Conservation (phyloP, 2,329 filamentous ascomycete genomes). For the Aureobasidium sp. region DNA sequence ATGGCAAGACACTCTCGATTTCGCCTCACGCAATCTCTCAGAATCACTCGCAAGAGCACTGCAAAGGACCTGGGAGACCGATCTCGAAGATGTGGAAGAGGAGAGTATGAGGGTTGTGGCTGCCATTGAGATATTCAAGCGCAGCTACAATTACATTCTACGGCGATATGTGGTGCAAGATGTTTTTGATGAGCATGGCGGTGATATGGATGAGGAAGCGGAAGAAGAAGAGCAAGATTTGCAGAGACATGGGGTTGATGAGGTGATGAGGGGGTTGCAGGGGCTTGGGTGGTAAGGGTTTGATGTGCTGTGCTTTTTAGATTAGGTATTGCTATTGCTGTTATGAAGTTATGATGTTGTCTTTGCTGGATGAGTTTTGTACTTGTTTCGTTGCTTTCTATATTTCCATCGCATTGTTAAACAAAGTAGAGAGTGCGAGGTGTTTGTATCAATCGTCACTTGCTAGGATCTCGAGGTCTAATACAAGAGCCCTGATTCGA, state of each 20-base stretch:
- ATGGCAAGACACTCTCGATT: conserved; percentile 3
- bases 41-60: background rate
- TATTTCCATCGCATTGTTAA: too few relatives aligned
- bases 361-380: too few relatives aligned
- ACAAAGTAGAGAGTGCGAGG: too few relatives aligned
- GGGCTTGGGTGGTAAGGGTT: background rate
- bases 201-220: background rate
- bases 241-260: background rate
- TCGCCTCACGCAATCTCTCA: background rate
- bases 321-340: background rate
- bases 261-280: background rate
- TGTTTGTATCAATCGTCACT: too few relatives aligned
- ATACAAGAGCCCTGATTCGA: too few relatives aligned
- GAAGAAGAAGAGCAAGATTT: background rate
- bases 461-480: too few relatives aligned
- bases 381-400: too few relatives aligned
- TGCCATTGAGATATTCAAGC: background rate
- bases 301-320: background rate
- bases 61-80: background rate
- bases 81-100: background rate
- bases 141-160: background rate
- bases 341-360: background rate
- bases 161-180: background rate
- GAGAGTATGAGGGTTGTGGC: background rate
- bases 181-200: background rate